Base-by-base conservation (phyloP, 116 monocot species). In the Phalaenopsis hybrid region DNA sequence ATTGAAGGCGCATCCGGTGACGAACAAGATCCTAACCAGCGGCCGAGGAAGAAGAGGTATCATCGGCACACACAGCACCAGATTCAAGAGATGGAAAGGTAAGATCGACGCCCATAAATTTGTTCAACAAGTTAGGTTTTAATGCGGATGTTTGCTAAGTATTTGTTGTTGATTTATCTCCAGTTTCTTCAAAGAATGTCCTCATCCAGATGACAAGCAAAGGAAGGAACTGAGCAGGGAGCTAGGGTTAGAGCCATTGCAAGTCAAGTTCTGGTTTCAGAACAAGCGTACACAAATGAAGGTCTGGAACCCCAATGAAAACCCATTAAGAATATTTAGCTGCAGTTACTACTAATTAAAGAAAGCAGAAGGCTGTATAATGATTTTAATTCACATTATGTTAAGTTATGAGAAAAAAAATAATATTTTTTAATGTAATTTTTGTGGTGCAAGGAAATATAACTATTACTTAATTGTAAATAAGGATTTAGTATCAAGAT, bases 281-380 rank as follows among this genome's bases (percentile, higher is more conserved):
- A 96, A 96, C 90, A 96, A 94, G 83, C 88, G 96, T 75, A 96
- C 96, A 2, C 96, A 96, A 81, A 96, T 94, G 94, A 96, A 96
- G 94, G 96, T 93, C 1, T 52, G 33, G 17, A 46, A 33, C 13
- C 21, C 72, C 5, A 65, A 65, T 21, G 1, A 74, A 55, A 25
- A 8, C 25, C 28, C 10, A 9, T 23, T 2, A 12, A 4, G 55
- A 15, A 16, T 55, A 15, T 55, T 3, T 15, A 55, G 4, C 15
- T 15, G 12, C 3, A 16, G 55, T 15, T 55, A 16, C 17, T 15
- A 55, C 13, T 55, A 3, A 55, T 55, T 15, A 55, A 55, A 17
- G 15, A 16, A 55, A 55, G 9, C 48, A 55, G 4, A 55, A 55
- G 3, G 17, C 17, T 13, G 16, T 55, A 15, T 55, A 15, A 15